Percentiles rank a stretch among this genome's conserved stretches.
These are phyloP conservation scores for Chondrus crispus DNA, from an alignment of 23 red algal species.

Conservation along the genomic window DNA sequence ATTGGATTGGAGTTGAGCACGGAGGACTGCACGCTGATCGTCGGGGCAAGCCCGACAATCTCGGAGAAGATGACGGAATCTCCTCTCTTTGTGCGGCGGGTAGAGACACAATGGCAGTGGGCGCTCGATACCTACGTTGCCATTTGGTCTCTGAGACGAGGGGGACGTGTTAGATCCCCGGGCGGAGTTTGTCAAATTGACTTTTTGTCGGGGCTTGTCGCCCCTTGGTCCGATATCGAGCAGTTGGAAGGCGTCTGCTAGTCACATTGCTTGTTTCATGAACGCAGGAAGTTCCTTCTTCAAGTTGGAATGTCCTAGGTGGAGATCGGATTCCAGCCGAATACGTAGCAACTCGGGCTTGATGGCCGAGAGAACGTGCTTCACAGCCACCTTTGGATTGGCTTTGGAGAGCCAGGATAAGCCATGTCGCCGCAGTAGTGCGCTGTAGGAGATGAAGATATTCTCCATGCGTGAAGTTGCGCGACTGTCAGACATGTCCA, in stretches of 20 bases:
- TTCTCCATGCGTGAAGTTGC: no score
- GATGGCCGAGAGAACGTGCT: not conserved
- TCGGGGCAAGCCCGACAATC: not conserved
- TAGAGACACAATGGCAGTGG: not conserved
- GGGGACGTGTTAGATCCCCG: not conserved
- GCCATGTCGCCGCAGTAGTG: no score
- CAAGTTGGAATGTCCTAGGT: not conserved
- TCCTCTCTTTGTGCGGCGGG: not conserved
- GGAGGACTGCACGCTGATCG: not conserved
- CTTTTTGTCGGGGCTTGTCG: not conserved
- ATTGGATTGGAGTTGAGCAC: not conserved
- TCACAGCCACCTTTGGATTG: not conserved
- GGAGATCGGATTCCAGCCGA: not conserved
- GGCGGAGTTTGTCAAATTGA: not conserved
- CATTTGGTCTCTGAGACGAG: not conserved
- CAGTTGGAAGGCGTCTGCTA: not conserved
- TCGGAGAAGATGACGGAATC: not conserved
- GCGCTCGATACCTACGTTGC: not conserved
- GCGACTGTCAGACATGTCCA: no score
- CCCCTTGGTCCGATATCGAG: not conserved
- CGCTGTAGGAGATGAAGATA: no score
- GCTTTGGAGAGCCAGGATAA: not conserved
- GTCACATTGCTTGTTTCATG: not conserved
- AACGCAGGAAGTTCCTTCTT: not conserved
- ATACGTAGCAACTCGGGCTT: not conserved